Evolutionary conservation across 2,329 filamentous ascomycete species (phyloP).

Genomic region (Verticillium zaregamsianum): DNA sequence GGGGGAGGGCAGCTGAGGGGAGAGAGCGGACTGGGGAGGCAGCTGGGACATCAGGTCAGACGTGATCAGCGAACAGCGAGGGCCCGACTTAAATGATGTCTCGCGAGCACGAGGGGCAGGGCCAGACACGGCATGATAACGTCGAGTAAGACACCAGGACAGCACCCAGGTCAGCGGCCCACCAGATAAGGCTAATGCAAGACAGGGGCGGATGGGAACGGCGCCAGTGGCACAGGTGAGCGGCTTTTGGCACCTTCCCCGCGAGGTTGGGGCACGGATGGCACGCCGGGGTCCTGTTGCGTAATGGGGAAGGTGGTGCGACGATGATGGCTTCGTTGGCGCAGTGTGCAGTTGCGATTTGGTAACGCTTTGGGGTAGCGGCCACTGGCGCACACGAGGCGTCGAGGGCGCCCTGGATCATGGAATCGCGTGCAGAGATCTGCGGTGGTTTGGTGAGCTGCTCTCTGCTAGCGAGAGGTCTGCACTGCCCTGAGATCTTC

Average conservation of each 20-base stretch:
- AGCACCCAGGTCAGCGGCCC: not conserved
- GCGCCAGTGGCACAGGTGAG: not conserved
- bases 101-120: not conserved
- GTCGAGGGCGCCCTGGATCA: not conserved
- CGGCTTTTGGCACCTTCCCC: not conserved
- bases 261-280: not conserved
- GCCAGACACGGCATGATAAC: not conserved
- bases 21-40: not conserved
- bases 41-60: not conserved
- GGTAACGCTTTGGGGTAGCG: not conserved
- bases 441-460: not conserved
- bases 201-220: not conserved
- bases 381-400: not conserved
- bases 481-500: not conserved
- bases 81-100: not conserved
- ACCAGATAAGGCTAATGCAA: not conserved
- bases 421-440: not conserved
- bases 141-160: not conserved
- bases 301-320: not conserved
- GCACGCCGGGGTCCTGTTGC: not conserved
- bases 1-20: not conserved
- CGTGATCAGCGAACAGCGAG: not conserved
- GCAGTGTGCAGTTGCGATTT: not conserved
- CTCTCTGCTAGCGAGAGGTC: not conserved
- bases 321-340: not conserved